Evolutionary conservation across 1,139 yeast genomes (phyloP).

Genomic region (Debaryomycetaceae sp.): DNA sequence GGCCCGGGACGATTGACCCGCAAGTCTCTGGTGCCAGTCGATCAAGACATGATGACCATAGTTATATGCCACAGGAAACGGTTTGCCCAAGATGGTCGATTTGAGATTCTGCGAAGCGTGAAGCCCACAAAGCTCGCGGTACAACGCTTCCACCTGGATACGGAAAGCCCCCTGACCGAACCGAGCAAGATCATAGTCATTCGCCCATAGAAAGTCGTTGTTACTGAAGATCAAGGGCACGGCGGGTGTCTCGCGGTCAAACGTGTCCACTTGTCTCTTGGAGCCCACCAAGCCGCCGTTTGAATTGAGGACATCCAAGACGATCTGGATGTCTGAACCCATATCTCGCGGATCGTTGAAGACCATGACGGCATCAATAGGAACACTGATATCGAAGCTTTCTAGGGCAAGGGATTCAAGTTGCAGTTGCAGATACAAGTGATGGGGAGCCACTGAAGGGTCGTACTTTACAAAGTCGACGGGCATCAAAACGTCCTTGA

Average conservation of each 20-base stretch:
- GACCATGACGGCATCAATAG: constrained; percentile 71
- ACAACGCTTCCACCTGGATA: constrained; percentile 51
- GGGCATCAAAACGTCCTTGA: constrained; percentile 65
- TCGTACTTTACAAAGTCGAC: constrained; percentile 52
- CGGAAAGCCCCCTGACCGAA: constrained; percentile 92
- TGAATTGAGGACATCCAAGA: constrained; percentile 61
- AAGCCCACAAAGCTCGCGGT: constrained; percentile 45
- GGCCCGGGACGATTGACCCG: constrained; percentile 1
- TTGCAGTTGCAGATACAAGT: constrained; percentile 39
- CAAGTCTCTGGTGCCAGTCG: constrained; percentile 40
- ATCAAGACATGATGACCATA: constrained; percentile 67
- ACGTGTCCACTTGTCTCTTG: constrained; percentile 5
- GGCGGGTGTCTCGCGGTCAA: constrained; percentile 33
- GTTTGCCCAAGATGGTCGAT: constrained; percentile 72
- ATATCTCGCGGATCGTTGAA: constrained; percentile 89
- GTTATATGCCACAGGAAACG: constrained; percentile 69
- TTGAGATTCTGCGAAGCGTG: constrained; percentile 27
- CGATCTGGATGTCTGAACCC: constrained; percentile 76
- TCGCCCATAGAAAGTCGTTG: constrained; percentile 86
- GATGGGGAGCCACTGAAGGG: constrained; percentile 67
- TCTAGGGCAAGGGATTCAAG: constrained; percentile 32
- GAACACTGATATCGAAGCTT: constrained; percentile 20
- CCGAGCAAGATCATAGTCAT: constrained; percentile 67
- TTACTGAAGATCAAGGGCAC: constrained; percentile 80
- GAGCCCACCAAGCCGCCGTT: constrained; percentile 61